phyloP scores from a whole-genome alignment of 768 basidiomycete species.

The Cyclocybe aegerita region DNA sequence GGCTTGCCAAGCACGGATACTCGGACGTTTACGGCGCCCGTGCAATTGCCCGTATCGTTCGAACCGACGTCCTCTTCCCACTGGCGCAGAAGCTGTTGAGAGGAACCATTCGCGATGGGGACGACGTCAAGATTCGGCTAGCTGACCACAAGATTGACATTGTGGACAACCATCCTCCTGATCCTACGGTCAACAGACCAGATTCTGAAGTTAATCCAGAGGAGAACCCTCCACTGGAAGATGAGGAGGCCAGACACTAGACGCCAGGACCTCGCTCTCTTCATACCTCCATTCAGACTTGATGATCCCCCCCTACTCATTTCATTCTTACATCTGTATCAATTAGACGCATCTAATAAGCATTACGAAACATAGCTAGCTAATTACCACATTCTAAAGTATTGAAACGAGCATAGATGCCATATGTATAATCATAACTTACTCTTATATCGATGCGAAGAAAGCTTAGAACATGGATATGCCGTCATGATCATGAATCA shows the following conservation, averaged over 20 bases:
- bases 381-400: background rate
- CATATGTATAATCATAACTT: conserved; percentile 6
- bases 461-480: conserved; percentile 7
- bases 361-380: no score
- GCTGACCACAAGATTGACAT: conserved; percentile 45
- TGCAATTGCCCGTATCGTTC: conserved; percentile 83
- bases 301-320: background rate
- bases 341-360: no score
- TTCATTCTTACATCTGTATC: background rate
- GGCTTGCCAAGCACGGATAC: conserved; percentile 78
- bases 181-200: conserved; percentile 30
- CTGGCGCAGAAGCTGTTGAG: conserved; percentile 77
- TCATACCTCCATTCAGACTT: background rate
- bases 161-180: conserved; percentile 59
- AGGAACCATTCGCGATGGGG: conserved; percentile 80
- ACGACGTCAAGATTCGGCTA: conserved; percentile 59
- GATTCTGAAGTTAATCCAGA: conserved; percentile 25
- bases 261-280: background rate
- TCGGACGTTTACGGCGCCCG: conserved; percentile 86
- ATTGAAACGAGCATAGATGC: conserved; percentile 1
- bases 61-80: conserved; percentile 79
- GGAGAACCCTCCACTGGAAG: conserved; percentile 15
- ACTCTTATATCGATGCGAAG: background rate
- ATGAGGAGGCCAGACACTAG: background rate
- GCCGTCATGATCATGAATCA: background rate